Conservation (phyloP, 106 monocot genomes). For the Agapanthus africanus region DNA sequence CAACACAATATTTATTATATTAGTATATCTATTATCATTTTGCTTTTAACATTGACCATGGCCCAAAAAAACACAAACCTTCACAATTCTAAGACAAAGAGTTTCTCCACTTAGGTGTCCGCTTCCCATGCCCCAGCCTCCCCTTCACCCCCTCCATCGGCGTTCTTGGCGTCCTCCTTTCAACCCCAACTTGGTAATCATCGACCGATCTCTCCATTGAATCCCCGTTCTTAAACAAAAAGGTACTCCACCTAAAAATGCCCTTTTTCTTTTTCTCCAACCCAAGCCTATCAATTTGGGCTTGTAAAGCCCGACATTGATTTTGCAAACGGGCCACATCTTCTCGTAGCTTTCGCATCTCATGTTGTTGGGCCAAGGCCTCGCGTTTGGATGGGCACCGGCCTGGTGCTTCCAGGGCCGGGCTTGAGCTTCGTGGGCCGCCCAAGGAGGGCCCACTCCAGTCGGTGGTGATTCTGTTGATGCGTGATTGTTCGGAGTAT, state of each 20-base stretch:
- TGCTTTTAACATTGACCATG: too few relatives aligned
- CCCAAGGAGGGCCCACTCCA: slow-evolving; percentile 46
- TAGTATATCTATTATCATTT: too few relatives aligned
- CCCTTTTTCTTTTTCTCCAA: slow-evolving; percentile 29
- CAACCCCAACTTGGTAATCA: slow-evolving; percentile 24
- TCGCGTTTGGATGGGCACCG: slow-evolving; percentile 69
- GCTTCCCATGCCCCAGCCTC: slow-evolving; percentile 18
- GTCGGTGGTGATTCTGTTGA: slow-evolving; percentile 37
- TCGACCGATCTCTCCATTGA: slow-evolving; percentile 31
- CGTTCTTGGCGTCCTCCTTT: slow-evolving; percentile 4
- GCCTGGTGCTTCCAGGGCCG: slow-evolving; percentile 32
- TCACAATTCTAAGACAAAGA: slow-evolving; percentile 49
- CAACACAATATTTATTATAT: too few relatives aligned
- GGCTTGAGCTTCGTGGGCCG: slow-evolving; percentile 44
- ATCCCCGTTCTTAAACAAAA: slow-evolving; percentile 28
- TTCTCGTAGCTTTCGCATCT: slow-evolving; percentile 55
- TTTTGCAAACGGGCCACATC: slow-evolving; percentile 65
- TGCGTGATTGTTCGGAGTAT: slow-evolving; percentile 57
- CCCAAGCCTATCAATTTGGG: slow-evolving; percentile 41
- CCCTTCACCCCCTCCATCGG: slow-evolving; percentile 26
- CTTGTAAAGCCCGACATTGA: slow-evolving; percentile 64
- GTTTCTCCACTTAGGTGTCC: slow-evolving; percentile 40
- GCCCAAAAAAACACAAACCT: too few relatives aligned
- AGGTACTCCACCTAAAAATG: slow-evolving; percentile 55
- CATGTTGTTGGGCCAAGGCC: slow-evolving; percentile 57